These are phyloP conservation scores for Streptanthus diversifolius DNA, from an alignment of 345 rosid genomes.

Conservation along the genomic window DNA sequence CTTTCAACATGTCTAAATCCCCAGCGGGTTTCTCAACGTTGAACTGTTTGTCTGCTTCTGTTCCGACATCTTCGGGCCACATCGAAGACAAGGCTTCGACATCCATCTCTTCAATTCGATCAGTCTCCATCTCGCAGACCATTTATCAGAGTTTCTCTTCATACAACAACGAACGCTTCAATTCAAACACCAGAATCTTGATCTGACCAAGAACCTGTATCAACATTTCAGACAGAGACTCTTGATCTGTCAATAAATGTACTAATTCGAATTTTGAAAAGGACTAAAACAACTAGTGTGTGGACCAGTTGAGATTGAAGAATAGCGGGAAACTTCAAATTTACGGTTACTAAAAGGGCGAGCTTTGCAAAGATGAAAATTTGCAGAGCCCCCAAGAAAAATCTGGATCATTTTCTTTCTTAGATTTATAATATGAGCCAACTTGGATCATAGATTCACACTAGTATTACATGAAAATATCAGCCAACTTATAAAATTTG, in stretches of 20 bases:
- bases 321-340: conserved; percentile 27
- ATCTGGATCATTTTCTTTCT: neutral
- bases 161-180: conserved; percentile 1
- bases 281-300: neutral
- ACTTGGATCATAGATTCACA: neutral
- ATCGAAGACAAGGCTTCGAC: conserved; percentile 74
- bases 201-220: conserved; percentile 18
- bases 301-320: neutral
- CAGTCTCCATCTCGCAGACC: conserved; percentile 59
- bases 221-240: neutral
- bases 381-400: neutral
- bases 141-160: conserved; percentile 29
- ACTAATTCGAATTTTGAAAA: conserved; percentile 1
- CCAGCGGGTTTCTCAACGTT: conserved; percentile 74
- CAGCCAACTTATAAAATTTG: too few species aligned
- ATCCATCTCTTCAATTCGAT: conserved; percentile 77
- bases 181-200: neutral
- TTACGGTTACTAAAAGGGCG: neutral
- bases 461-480: neutral
- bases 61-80: conserved; percentile 92
- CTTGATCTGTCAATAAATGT: too few species aligned
- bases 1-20: conserved; percentile 84
- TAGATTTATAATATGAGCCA: neutral
- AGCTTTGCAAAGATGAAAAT: neutral
- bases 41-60: conserved; percentile 72